A percentile compares a stretch with the other conserved stretches of the same genome.
Evolutionary conservation across 1,284 basidiomycete species (phyloP).

Genomic region (Apiotrichum mycotoxinovorans): DNA sequence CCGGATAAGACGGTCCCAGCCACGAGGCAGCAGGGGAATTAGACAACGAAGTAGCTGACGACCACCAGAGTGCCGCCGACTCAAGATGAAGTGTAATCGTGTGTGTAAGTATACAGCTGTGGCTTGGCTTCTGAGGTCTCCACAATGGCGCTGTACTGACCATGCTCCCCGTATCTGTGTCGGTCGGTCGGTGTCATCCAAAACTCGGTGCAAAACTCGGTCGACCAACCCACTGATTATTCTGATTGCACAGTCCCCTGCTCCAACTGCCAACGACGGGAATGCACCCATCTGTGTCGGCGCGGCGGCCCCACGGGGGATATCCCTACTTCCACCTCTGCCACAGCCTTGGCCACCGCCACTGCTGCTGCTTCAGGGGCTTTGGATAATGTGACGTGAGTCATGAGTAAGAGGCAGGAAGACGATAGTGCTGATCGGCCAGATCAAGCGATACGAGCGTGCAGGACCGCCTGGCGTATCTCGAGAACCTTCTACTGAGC

Average conservation of each 20-base stretch:
- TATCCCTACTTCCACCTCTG: conserved; percentile 10
- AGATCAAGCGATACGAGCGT: conserved; percentile 8
- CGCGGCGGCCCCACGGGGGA: conserved; percentile 14
- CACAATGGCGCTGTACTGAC: no score
- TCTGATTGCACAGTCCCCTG: conserved; percentile 33
- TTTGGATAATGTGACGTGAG: no score
- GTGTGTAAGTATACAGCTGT: conserved; percentile 7
- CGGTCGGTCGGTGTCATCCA: no score
- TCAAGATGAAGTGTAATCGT: conserved; percentile 31
- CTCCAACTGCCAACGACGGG: conserved; percentile 29
- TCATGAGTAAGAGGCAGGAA: conserved; percentile 1
- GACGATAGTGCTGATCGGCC: conserved; percentile 11
- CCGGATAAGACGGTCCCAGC: no score
- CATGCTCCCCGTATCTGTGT: no score
- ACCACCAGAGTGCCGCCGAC: conserved; percentile 22
- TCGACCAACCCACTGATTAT: no score
- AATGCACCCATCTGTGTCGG: conserved; percentile 29
- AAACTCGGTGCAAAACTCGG: no score
- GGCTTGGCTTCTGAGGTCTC: no score
- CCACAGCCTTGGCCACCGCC: no score
- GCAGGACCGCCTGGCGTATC: conserved; percentile 20
- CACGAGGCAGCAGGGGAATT: no score
- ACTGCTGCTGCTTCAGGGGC: no score
- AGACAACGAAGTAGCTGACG: no score
- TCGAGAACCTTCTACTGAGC: conserved; percentile 21